Evolutionary conservation across 2,329 filamentous ascomycete species (phyloP).

Genomic region (Fusarium camptoceras): DNA sequence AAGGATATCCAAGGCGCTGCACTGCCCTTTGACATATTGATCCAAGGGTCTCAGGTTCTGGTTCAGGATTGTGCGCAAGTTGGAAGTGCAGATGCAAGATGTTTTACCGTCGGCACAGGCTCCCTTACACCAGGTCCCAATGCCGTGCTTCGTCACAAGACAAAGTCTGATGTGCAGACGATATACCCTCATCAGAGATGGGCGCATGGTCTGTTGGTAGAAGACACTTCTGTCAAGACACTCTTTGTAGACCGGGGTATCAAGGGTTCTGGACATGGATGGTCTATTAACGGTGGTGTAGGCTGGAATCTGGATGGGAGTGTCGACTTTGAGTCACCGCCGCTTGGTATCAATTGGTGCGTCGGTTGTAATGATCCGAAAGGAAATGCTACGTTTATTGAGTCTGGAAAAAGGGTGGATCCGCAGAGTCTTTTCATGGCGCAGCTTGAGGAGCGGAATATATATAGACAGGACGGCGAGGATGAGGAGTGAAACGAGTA

Average conservation of each 20-base stretch:
- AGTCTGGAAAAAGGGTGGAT: neutral
- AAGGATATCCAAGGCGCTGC: slow-evolving; percentile 18
- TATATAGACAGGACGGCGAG: neutral
- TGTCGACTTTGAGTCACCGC: slow-evolving; percentile 26
- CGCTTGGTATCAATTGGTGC: slow-evolving; percentile 42
- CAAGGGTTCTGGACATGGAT: slow-evolving; percentile 38
- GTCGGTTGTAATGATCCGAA: slow-evolving; percentile 14
- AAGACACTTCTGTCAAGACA: slow-evolving; percentile 11
- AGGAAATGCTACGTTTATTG: slow-evolving; percentile 29
- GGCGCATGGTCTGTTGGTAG: slow-evolving; percentile 40
- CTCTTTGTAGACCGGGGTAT: slow-evolving; percentile 27
- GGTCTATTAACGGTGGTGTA: slow-evolving; percentile 42
- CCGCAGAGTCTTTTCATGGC: slow-evolving; percentile 34
- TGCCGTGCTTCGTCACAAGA: slow-evolving; percentile 30
- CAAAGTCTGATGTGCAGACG: slow-evolving; percentile 21
- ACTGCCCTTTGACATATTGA: slow-evolving; percentile 31
- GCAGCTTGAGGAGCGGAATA: slow-evolving; percentile 16
- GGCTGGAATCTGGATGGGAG: slow-evolving; percentile 34
- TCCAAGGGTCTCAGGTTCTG: slow-evolving; percentile 36
- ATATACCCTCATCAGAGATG: slow-evolving; percentile 44
- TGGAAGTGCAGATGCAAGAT: slow-evolving; percentile 12
- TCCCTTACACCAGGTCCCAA: slow-evolving; percentile 36
- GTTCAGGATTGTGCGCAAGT: slow-evolving; percentile 35
- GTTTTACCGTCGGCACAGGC: slow-evolving; percentile 33
- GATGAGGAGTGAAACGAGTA: neutral